Percentiles rank a stretch among this genome's conserved stretches.
Conservation (phyloP, 2,329 filamentous ascomycete species). For the Colletotrichum sp. region DNA sequence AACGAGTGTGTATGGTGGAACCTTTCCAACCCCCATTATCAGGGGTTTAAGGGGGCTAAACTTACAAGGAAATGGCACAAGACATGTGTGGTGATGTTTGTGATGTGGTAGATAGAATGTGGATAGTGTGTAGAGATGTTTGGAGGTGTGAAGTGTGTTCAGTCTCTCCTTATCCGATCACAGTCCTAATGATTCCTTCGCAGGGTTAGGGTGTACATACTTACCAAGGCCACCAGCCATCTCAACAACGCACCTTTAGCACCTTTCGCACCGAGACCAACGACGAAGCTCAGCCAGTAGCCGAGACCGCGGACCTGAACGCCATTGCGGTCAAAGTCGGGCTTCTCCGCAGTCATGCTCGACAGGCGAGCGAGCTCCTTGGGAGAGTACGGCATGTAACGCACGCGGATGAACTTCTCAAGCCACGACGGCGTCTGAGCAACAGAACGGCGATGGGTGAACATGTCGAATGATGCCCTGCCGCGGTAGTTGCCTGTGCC, state of each 20-base stretch:
- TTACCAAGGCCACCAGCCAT: constrained; percentile 53
- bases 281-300: constrained; percentile 60
- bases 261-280: constrained; percentile 56
- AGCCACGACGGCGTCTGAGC: constrained; percentile 71
- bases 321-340: constrained; percentile 69
- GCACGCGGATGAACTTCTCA: constrained; percentile 68
- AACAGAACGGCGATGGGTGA: constrained; percentile 64
- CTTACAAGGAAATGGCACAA: background rate
- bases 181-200: constrained; percentile 38
- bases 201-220: constrained; percentile 31
- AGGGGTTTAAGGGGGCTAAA: background rate
- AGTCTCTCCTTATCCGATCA: constrained; percentile 22
- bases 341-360: constrained; percentile 48
- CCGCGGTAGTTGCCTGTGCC: constrained; percentile 82
- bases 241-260: constrained; percentile 55
- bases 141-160: background rate
- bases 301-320: constrained; percentile 52
- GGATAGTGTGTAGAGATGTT: background rate
- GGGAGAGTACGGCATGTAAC: constrained; percentile 68
- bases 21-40: background rate
- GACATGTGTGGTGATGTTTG: background rate
- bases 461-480: constrained; percentile 72
- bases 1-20: constrained; percentile 11
- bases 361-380: constrained; percentile 49
- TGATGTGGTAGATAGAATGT: background rate